Evolutionary conservation across 306 rosid species (phyloP).

Genomic region (Cicer cuneatum): DNA sequence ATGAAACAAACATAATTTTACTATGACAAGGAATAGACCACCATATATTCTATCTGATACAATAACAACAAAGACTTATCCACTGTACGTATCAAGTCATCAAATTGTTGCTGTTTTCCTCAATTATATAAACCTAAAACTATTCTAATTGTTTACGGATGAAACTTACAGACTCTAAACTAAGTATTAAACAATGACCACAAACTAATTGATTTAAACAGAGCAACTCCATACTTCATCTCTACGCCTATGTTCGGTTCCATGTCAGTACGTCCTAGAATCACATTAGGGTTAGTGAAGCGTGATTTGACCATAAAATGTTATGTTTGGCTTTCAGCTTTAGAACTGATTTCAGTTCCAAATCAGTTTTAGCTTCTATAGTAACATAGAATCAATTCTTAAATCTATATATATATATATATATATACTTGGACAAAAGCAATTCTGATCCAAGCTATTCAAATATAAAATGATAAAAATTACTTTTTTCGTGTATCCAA

Average conservation of each 20-base stretch:
- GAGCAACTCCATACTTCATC: constrained; percentile 36
- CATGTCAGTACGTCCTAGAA: no score
- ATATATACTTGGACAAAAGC: no score
- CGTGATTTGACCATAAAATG: no score
- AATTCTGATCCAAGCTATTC: no score
- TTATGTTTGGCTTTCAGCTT: no score
- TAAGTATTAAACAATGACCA: neutral
- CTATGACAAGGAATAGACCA: neutral
- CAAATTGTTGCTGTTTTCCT: neutral
- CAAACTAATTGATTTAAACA: constrained; percentile 34
- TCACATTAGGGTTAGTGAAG: no score
- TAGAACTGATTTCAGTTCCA: no score
- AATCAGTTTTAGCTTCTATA: no score
- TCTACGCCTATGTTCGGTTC: neutral
- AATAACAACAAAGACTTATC: constrained; percentile 5
- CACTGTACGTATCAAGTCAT: neutral
- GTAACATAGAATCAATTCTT: no score
- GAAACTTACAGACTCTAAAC: constrained; percentile 36
- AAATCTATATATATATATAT: no score
- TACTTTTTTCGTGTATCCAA: no score
- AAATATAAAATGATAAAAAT: no score
- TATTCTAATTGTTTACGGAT: constrained; percentile 14
- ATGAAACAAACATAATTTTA: constrained; percentile 3
- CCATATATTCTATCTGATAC: constrained; percentile 25
- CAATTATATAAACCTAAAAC: constrained; percentile 18